Conservation (phyloP, 169 alveolate genomes). For the Eimeria tenella region DNA sequence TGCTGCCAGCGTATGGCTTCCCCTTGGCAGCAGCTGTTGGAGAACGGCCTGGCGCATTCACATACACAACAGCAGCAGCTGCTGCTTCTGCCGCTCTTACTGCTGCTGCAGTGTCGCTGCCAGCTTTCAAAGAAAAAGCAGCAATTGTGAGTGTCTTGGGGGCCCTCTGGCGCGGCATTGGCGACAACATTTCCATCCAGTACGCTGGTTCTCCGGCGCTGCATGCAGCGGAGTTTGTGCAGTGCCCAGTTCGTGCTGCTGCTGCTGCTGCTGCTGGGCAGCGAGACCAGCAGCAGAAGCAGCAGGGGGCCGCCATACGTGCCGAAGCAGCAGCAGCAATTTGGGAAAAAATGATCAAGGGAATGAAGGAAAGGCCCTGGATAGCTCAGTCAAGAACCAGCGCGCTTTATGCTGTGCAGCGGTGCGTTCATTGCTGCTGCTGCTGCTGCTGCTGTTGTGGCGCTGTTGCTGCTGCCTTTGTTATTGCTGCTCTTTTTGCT, state of each 20-base stretch:
- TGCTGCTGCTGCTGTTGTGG: not conserved
- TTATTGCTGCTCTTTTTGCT: not conserved
- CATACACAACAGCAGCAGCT: constrained; percentile 19
- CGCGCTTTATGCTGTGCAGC: constrained; percentile 57
- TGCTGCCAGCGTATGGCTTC: not conserved
- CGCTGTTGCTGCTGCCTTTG: not conserved
- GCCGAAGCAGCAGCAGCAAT: constrained; percentile 41
- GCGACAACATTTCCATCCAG: constrained; percentile 64
- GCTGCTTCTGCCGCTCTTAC: not conserved
- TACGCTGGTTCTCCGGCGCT: constrained; percentile 76
- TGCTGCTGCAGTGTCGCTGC: not conserved
- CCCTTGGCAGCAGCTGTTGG: not conserved
- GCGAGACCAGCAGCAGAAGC: not conserved
- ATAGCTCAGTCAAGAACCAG: constrained; percentile 47
- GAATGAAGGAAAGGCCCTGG: constrained; percentile 50
- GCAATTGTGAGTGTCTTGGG: constrained; percentile 54
- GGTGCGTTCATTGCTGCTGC: constrained; percentile 16
- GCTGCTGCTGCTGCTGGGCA: not conserved
- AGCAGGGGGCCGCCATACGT: not conserved
- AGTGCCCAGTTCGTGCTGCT: constrained; percentile 25
- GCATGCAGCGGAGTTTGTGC: constrained; percentile 74
- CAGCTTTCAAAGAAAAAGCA: not conserved
- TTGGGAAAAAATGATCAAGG: constrained; percentile 3
- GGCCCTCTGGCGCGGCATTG: constrained; percentile 67
- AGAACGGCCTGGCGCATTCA: not conserved